These are phyloP conservation scores for Diaporthe sp. DNA, from an alignment of 2,329 filamentous ascomycete species.

Conservation along the genomic window DNA sequence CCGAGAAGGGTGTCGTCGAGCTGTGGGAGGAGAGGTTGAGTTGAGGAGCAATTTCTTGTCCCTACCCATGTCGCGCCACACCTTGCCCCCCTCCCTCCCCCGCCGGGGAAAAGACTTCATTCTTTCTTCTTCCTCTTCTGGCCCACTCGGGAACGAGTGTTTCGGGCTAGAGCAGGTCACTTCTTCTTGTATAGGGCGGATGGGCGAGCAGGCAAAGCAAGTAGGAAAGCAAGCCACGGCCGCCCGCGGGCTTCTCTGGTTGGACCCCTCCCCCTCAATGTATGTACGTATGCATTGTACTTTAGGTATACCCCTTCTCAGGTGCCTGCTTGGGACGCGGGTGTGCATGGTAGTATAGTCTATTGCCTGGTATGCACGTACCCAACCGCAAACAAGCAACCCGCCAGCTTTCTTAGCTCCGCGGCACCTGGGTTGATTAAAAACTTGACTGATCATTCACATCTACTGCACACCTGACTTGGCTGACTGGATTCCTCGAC, in stretches of 20 bases:
- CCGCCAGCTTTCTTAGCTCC: background rate
- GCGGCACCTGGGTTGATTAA: background rate
- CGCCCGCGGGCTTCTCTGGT: background rate
- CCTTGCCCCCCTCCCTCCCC: background rate
- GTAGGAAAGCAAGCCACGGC: background rate
- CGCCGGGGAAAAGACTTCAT: background rate
- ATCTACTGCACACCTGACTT: background rate
- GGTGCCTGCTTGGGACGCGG: background rate
- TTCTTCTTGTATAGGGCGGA: background rate
- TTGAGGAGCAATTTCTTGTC: conserved; percentile 30
- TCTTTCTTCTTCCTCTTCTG: background rate
- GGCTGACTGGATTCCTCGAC: background rate
- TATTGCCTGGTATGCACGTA: conserved; percentile 5
- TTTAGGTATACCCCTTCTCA: background rate
- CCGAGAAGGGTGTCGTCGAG: conserved; percentile 75
- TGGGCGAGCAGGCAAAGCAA: background rate
- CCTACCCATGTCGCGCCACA: background rate
- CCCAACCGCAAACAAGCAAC: background rate
- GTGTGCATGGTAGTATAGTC: background rate
- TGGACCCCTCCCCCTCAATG: background rate
- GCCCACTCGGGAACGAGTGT: background rate
- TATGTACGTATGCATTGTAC: background rate
- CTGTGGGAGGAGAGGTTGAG: conserved; percentile 78
- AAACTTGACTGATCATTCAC: background rate
- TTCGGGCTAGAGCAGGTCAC: background rate